These are phyloP conservation scores for Colletotrichum kahawae DNA, from an alignment of 2,329 filamentous ascomycete genomes.

Conservation along the genomic window DNA sequence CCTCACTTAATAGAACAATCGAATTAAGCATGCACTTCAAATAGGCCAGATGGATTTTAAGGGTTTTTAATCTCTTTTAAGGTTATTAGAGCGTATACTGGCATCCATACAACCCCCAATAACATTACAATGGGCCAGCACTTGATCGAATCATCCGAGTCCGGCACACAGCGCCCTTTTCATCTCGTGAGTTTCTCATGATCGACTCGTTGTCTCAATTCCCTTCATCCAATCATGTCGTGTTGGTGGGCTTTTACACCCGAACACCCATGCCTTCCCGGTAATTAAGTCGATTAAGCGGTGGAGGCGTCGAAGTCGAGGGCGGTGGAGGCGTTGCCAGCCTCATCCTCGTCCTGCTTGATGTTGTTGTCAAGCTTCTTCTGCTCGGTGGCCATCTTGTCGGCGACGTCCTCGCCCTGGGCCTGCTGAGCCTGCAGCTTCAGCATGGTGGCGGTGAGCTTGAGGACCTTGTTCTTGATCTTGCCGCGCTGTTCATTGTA, in stretches of 20 bases:
- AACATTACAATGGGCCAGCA: slow-evolving; percentile 18
- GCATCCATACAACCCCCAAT: slow-evolving; percentile 11
- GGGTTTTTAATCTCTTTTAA: not conserved
- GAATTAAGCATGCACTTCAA: not conserved
- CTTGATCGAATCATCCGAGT: slow-evolving; percentile 20
- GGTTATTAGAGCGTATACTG: slow-evolving; percentile 5
- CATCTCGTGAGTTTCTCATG: slow-evolving; percentile 6
- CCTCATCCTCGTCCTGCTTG: slow-evolving; percentile 47
- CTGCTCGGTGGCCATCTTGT: slow-evolving; percentile 49
- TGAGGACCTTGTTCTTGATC: slow-evolving; percentile 66
- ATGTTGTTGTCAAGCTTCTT: slow-evolving; percentile 62
- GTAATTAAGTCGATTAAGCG: not conserved
- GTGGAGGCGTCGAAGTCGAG: slow-evolving; percentile 22
- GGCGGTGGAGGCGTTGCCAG: slow-evolving; percentile 48
- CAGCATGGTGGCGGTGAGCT: slow-evolving; percentile 57
- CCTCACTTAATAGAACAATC: accelerated
- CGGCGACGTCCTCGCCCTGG: slow-evolving; percentile 51
- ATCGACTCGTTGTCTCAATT: not conserved
- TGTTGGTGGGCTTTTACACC: not conserved
- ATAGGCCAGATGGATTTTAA: not conserved
- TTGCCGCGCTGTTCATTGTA: slow-evolving; percentile 48
- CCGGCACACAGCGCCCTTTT: slow-evolving; percentile 12
- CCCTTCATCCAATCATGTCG: not conserved
- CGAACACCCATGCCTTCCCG: not conserved
- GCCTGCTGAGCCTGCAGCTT: slow-evolving; percentile 55